Evolutionary conservation across 495 filamentous ascomycete species (phyloP), one percentile per base, ranked within the genome.

Genomic region (Penicillium goetzii): DNA sequence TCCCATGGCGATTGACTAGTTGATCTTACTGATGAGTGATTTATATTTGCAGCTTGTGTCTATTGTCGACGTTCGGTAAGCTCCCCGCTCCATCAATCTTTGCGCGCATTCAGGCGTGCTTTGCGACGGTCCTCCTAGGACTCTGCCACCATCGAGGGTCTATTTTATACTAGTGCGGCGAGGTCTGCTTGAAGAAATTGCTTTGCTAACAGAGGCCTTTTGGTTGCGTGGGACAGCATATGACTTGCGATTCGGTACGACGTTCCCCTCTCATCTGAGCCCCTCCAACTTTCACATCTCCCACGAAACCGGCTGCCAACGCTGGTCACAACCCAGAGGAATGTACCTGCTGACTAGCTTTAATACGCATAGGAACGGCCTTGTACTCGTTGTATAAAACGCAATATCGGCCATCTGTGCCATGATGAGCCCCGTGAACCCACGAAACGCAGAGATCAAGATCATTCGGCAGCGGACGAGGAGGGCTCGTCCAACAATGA

Each of bases 241-340:
- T 99, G 95, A 98, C 96, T 76, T 99, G 95, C 86, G 96, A 99
- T 86, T 90, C 93, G 83, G 93, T 97, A 94, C 86, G 92, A 88
- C 78, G 71, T 78, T 74, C 76, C 75, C 76, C 68, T 76, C 65
- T 74, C 71, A 69, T 77, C 54, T 58, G 34, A 68, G n/a, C 63
- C 61, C 60, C 25, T 69, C 53, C 61, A 34, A 38, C 33, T 32
- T 30, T 23, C 47, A 21, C 21, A 57, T 67, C 55, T 60, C 60
- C 67, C 66, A 69, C 70, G 68, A 65, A 70, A 70, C 68, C 50
- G 68, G 60, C 59, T 64, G 58, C 55, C 60, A 59, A 41, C 60
- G 17, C 36, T 21, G 40, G 32, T 54, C 51, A 34, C 59, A 62
- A 28, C 23, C 62, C 49, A 43, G 28, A 65, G 61, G 49, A 56